Percentiles rank a stretch among this genome's conserved stretches.
phyloP scores from a whole-genome alignment of 192 early-diverging fungal species.

The Coemansia sp. region DNA sequence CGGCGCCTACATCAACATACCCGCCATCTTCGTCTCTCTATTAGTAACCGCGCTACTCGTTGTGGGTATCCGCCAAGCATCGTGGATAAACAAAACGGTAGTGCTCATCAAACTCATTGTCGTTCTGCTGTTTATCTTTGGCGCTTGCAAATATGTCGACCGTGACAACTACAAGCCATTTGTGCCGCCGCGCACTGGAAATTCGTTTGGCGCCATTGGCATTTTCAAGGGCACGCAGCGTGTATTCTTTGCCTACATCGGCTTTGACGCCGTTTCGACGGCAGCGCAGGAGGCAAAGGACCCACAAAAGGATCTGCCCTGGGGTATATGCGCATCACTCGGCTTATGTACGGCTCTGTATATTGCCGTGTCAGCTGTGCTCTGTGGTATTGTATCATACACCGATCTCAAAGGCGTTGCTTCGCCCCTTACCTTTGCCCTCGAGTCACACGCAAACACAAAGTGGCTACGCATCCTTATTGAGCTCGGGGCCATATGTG shows the following conservation, averaged over 20 bases:
- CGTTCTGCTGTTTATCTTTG: slow-evolving; percentile 77
- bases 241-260: slow-evolving; percentile 82
- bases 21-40: slow-evolving; percentile 66
- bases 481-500: slow-evolving; percentile 73
- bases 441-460: slow-evolving; percentile 41
- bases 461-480: slow-evolving; percentile 73
- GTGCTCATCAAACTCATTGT: slow-evolving; percentile 72
- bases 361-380: slow-evolving; percentile 63
- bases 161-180: slow-evolving; percentile 72
- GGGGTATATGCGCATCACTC: slow-evolving; percentile 82
- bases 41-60: slow-evolving; percentile 63
- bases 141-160: slow-evolving; percentile 65
- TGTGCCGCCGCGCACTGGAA: slow-evolving; percentile 61
- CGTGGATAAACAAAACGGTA: slow-evolving; percentile 67
- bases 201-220: slow-evolving; percentile 64
- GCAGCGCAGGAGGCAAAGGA: slow-evolving; percentile 77
- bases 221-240: slow-evolving; percentile 67
- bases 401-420: slow-evolving; percentile 36
- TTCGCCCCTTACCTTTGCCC: slow-evolving; percentile 56
- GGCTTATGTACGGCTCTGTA: slow-evolving; percentile 77
- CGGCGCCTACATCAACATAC: slow-evolving; percentile 67
- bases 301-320: slow-evolving; percentile 76
- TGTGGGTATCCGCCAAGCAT: slow-evolving; percentile 69
- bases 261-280: slow-evolving; percentile 86
- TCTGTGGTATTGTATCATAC: slow-evolving; percentile 72